Evolutionary conservation across 2,329 filamentous ascomycete genomes (phyloP), one percentile per base, ranked within the genome.

Genomic region (Penicillium sp.): DNA sequence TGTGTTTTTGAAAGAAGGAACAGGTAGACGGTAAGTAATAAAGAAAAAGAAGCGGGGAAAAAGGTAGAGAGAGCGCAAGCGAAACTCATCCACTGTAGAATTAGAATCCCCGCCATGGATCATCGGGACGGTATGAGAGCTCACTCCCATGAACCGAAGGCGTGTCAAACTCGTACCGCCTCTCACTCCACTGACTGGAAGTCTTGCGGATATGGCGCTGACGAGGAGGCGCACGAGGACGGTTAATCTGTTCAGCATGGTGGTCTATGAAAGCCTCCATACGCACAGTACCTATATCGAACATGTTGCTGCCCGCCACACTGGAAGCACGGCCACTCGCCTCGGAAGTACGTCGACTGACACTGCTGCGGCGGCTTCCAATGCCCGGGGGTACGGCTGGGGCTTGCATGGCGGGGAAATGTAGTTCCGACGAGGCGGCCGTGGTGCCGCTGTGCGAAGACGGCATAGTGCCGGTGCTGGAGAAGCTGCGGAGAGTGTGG

Each of bases 181-280:
- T 64, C 47, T 67, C 61, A 54, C 69, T 70, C 68, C 70, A 74
- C 39, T 69, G 66, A 52, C 64, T 72, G 32, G 68, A 71, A 37
- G 65, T 61, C 61, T 72, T 74, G 53, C 63, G 61, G 20, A 18
- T 51, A 55, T 74, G 67, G 51, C 66, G 63, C 14, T 54, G 43
- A 18, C 62, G 65, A 14, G 63, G 60, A 40, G 52, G 55, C 5
- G 50, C 56, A 34, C 68, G 66, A 16, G 67, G 59, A 31, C 70
- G 70, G 50, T 66, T 66, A 10, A 69, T 62, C 26, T 74, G 57
- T 11, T 65, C 62, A 1, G 63, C 69, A 11, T 72, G 71, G 34
- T 78, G 76, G 61, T 86, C 83, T 63, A 99, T 95, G 72, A 97
- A 99, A 0, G 94, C 94, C 73, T 97, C 93, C 93, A 99, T 97